These are phyloP conservation scores for Silene coronaria DNA, from an alignment of 179 eudicot genomes.

Conservation along the genomic window DNA sequence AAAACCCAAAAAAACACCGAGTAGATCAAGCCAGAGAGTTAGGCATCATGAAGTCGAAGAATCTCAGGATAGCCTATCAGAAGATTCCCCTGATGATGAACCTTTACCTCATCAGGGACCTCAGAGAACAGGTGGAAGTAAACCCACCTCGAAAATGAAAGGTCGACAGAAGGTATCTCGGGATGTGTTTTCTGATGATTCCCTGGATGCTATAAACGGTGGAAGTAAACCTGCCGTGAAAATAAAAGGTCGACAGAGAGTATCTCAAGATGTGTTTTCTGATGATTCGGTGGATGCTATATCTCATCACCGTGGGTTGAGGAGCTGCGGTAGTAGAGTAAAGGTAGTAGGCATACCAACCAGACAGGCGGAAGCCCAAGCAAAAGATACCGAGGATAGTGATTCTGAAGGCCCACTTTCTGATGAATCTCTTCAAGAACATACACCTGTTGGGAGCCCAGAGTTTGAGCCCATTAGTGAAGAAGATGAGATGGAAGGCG, in stretches of 20 bases:
- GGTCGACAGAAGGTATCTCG: conserved; percentile 16
- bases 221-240: conserved; percentile 25
- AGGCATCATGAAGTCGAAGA: background rate
- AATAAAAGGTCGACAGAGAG: conserved; percentile 27
- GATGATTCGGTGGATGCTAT: conserved; percentile 31
- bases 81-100: background rate
- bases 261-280: conserved; percentile 16
- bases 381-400: conserved; percentile 19
- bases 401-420: conserved; percentile 35
- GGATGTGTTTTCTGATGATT: conserved; percentile 32
- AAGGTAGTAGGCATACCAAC: conserved; percentile 20
- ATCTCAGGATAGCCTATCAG: background rate
- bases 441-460: conserved; percentile 32
- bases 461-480: conserved; percentile 31
- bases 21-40: background rate
- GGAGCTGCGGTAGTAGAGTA: conserved; percentile 27
- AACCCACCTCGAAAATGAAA: conserved; percentile 27
- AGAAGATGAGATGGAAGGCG: conserved; percentile 51
- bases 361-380: conserved; percentile 15
- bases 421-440: conserved; percentile 24
- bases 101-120: background rate
- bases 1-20: background rate
- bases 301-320: conserved; percentile 20
- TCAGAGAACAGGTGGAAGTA: conserved; percentile 17
- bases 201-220: conserved; percentile 6